Conservation (phyloP, 2,329 filamentous ascomycete species). For the Penicillium sp. region DNA sequence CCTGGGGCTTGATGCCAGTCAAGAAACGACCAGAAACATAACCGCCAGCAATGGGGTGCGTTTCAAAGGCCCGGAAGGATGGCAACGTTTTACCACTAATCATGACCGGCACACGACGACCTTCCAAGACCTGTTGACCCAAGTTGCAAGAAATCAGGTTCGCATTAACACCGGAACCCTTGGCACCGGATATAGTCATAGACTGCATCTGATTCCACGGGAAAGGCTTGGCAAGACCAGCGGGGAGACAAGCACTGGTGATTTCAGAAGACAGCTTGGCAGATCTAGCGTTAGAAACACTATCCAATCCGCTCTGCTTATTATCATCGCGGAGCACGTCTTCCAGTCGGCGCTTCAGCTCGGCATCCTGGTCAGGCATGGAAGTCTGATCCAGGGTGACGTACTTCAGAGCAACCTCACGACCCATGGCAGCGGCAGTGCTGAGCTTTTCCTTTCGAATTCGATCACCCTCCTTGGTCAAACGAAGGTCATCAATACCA, state of each 20-base stretch:
- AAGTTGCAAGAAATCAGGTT: slow-evolving; percentile 97
- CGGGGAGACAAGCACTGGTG: slow-evolving; percentile 74
- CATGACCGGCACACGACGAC: slow-evolving; percentile 92
- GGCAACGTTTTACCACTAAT: slow-evolving; percentile 95
- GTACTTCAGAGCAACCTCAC: slow-evolving; percentile 79
- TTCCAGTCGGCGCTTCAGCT: slow-evolving; percentile 76
- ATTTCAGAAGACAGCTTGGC: slow-evolving; percentile 72
- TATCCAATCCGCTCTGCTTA: slow-evolving; percentile 88
- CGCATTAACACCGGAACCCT: slow-evolving; percentile 88
- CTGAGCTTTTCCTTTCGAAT: slow-evolving; percentile 66
- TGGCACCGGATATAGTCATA: slow-evolving; percentile 96
- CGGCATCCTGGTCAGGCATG: slow-evolving; percentile 62
- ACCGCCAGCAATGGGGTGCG: slow-evolving; percentile 81
- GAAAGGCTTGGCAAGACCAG: slow-evolving; percentile 83
- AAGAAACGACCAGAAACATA: slow-evolving; percentile 96
- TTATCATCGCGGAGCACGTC: slow-evolving; percentile 85
- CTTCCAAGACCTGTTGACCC: slow-evolving; percentile 93
- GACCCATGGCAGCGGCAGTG: slow-evolving; percentile 67
- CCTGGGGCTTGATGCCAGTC: slow-evolving; percentile 93
- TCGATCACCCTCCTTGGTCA: slow-evolving; percentile 76
- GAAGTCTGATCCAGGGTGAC: slow-evolving; percentile 72
- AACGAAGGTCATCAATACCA: slow-evolving; percentile 90
- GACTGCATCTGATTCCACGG: slow-evolving; percentile 98
- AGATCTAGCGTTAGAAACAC: slow-evolving; percentile 72
- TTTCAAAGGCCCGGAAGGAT: slow-evolving; percentile 90